Evolutionary conservation across 768 basidiomycete genomes (phyloP).

Genomic region (Gelatoporia subvermispora): DNA sequence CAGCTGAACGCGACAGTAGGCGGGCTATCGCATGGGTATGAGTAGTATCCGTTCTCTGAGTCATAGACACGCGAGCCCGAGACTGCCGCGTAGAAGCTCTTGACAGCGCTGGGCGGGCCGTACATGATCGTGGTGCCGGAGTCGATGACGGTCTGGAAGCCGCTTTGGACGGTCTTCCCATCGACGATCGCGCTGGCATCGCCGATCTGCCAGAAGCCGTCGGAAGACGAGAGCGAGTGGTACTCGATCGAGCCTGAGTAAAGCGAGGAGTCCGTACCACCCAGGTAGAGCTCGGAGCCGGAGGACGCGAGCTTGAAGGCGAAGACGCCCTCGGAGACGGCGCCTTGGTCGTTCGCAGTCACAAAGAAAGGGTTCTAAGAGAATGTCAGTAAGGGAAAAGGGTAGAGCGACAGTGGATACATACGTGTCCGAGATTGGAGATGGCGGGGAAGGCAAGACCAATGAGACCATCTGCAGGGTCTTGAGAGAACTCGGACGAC

Average conservation of each 20-base stretch:
- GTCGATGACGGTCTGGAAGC: slow-evolving; percentile 14
- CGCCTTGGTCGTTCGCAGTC: slow-evolving; percentile 15
- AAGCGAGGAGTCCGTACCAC: slow-evolving; percentile 28
- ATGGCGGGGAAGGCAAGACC: slow-evolving; percentile 23
- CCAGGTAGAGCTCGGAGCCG: slow-evolving; percentile 30
- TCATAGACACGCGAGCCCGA: slow-evolving; percentile 14
- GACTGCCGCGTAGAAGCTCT: slow-evolving; percentile 14
- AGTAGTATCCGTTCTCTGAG: slow-evolving; percentile 18
- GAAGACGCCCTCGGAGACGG: slow-evolving; percentile 17
- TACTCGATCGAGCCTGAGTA: slow-evolving; percentile 29
- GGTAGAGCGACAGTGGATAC: not conserved
- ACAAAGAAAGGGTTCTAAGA: slow-evolving; percentile 19
- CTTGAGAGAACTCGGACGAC: not conserved
- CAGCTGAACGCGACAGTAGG: slow-evolving; percentile 25
- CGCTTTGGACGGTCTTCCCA: slow-evolving; percentile 5
- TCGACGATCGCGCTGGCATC: slow-evolving; percentile 9
- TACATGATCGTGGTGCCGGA: slow-evolving; percentile 24
- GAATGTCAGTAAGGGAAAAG: not conserved
- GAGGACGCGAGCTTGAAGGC: slow-evolving; percentile 21
- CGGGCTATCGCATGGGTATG: slow-evolving; percentile 15
- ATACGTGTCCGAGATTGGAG: slow-evolving; percentile 10
- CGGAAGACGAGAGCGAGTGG: slow-evolving; percentile 18
- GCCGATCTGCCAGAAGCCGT: slow-evolving; percentile 23
- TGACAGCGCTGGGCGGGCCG: slow-evolving; percentile 13
- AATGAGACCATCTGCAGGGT: slow-evolving; percentile 16